Base-by-base conservation (phyloP, 257 asterid species). In the Nicotiana attenuata region DNA sequence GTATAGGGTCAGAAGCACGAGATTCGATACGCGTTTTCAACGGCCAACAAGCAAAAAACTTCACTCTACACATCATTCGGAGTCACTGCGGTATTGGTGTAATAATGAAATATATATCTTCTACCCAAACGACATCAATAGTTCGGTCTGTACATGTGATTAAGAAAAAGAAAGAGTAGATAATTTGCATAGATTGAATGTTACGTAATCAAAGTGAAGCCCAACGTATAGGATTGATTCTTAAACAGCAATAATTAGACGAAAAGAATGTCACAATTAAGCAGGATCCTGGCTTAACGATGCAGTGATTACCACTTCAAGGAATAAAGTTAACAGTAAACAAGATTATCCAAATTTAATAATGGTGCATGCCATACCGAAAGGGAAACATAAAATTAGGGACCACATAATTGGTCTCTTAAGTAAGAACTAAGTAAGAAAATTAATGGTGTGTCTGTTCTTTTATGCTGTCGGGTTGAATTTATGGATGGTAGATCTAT, bases 321-420 rank as follows among this genome's bases (percentile, higher is more conserved):
- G 2, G 17, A 79, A 45, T 76, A 15, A 26, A 53, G 45, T 56
- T 20, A 41, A 35, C 28, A 28, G 22, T 64, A 80, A 50, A 80
- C 65, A 65, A 45, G 31, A 50, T 73, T 73, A 73, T 33, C 38
- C 16, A 7, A 15, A 47, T 47, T 47, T 50, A 73, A 73, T 73
- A 47, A 50, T 73, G 16, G 16, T 73, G 15, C 41, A 50, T 86
- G 92, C 66, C 78, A 89, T 65, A 83, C 87, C 80, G 64, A 68
- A 84, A 82, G 65, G 90, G 93, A 82, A 90, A 90, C 97, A 93
- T 59, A 80, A 84, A 57, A 64, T 84, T 86, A 84, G 92, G 93
- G 95, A 92, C 95, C 97, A 90, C 97, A 84, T 89, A 81, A 92
- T 88, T 89, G 91, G 95, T 90, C 93, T 81, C 88, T 90, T 86